phyloP scores from a whole-genome alignment of 176 grass and related monocot species.

The Neostapfia colusana region DNA sequence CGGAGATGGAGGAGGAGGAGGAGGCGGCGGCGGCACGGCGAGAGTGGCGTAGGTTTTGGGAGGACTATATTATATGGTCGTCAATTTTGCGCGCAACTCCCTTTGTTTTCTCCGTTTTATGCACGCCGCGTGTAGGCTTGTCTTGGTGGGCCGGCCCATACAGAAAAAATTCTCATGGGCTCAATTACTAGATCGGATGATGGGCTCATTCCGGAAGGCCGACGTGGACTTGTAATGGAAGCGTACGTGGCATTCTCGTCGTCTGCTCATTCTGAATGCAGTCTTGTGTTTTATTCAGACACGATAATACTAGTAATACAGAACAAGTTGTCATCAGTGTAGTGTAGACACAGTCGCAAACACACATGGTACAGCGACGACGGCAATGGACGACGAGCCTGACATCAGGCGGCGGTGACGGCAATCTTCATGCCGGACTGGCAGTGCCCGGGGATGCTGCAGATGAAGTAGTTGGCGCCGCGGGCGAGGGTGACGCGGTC shows the following conservation, averaged over 20 bases:
- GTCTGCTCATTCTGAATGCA: too few relatives aligned
- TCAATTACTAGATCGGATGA: too few relatives aligned
- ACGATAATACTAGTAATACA: too few relatives aligned
- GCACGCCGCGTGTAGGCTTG: rapidly evolving
- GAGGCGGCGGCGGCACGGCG: constrained; percentile 29
- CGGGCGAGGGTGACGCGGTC: constrained; percentile 51
- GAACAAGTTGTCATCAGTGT: too few relatives aligned
- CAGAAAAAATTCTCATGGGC: too few relatives aligned
- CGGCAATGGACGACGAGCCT: too few relatives aligned
- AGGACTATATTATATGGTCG: constrained; percentile 57
- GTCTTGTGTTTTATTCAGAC: too few relatives aligned
- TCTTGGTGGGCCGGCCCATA: neutral
- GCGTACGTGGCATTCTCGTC: too few relatives aligned
- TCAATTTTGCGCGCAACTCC: constrained; percentile 6
- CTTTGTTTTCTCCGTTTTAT: neutral
- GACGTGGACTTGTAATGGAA: too few relatives aligned
- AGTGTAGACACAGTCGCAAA: too few relatives aligned
- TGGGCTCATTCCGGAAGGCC: neutral
- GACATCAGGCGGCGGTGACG: constrained; percentile 39
- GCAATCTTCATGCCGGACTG: constrained; percentile 61
- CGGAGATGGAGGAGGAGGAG: neutral
- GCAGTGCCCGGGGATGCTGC: constrained; percentile 53
- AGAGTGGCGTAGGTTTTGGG: neutral
- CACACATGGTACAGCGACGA: too few relatives aligned
- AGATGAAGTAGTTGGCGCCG: constrained; percentile 61